phyloP scores from a whole-genome alignment of 2,329 filamentous ascomycete genomes.

The Xylaria digitata region DNA sequence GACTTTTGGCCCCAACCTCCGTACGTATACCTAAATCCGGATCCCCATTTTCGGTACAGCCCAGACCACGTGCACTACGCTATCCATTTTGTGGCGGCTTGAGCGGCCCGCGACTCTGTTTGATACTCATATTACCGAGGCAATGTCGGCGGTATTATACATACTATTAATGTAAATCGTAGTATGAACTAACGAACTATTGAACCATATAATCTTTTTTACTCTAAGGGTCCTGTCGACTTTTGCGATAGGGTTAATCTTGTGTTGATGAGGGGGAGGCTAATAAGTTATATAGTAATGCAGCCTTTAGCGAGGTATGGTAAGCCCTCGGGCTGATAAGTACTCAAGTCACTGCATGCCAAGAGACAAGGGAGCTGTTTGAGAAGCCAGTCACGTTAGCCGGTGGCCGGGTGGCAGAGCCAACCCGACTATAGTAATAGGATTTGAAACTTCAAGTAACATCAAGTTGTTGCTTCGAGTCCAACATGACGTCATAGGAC shows the following conservation, averaged over 20 bases:
- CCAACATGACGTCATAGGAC: slow-evolving; percentile 29
- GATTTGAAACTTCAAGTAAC: not conserved
- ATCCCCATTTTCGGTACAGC: slow-evolving; percentile 12
- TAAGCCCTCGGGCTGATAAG: not conserved
- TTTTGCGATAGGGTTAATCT: too few relatives aligned
- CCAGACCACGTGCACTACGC: not conserved
- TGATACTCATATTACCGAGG: not conserved
- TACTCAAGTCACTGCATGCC: not conserved
- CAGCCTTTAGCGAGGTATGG: too few relatives aligned
- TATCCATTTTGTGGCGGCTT: not conserved
- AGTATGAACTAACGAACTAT: too few relatives aligned
- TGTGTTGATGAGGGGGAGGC: too few relatives aligned
- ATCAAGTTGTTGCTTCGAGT: not conserved
- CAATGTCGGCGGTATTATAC: too few relatives aligned
- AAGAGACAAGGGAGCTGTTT: not conserved
- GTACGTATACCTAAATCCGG: not conserved
- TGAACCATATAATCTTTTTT: too few relatives aligned
- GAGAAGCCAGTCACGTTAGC: not conserved
- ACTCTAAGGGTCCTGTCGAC: too few relatives aligned
- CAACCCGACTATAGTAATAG: not conserved
- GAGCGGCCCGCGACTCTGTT: not conserved
- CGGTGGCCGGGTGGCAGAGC: not conserved
- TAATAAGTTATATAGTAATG: too few relatives aligned
- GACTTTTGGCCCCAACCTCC: too few relatives aligned
- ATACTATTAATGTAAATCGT: too few relatives aligned